Conservation (phyloP, 768 basidiomycete species). For the Lanmaoa pseudosensibilis region DNA sequence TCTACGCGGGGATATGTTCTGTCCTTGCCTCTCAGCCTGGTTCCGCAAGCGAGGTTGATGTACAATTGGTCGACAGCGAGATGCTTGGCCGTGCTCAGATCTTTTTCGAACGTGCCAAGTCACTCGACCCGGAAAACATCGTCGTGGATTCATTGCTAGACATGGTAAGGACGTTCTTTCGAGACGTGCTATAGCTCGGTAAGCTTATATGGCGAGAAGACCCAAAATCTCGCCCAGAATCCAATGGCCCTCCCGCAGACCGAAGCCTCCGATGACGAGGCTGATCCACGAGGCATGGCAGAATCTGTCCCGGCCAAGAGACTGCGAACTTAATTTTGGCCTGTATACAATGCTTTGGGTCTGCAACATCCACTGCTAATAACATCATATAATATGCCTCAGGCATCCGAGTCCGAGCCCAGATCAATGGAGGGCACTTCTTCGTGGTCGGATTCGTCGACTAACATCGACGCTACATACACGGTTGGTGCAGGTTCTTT, state of each 20-base stretch:
- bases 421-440: constrained; percentile 78
- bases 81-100: constrained; percentile 50
- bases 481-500: constrained; percentile 2
- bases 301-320: constrained; percentile 13
- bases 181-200: neutral
- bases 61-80: constrained; percentile 37
- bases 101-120: constrained; percentile 63
- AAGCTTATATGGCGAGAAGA: constrained; percentile 8
- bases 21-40: constrained; percentile 56
- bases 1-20: constrained; percentile 77
- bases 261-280: constrained; percentile 40
- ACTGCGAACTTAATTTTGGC: constrained; percentile 12
- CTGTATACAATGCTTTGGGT: neutral
- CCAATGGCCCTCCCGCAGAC: constrained; percentile 5
- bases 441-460: constrained; percentile 60
- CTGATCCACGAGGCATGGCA: neutral
- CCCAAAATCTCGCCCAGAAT: constrained; percentile 26
- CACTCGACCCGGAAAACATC: constrained; percentile 56
- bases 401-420: constrained; percentile 72
- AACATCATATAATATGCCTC: neutral
- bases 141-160: constrained; percentile 54
- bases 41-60: constrained; percentile 2
- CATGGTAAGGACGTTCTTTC: constrained; percentile 41
- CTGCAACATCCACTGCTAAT: neutral
- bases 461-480: constrained; percentile 10